A percentile compares a stretch with the other conserved stretches of the same genome.
phyloP scores from a whole-genome alignment of 2,329 filamentous ascomycete genomes.

The Ophiostoma pallidulum region DNA sequence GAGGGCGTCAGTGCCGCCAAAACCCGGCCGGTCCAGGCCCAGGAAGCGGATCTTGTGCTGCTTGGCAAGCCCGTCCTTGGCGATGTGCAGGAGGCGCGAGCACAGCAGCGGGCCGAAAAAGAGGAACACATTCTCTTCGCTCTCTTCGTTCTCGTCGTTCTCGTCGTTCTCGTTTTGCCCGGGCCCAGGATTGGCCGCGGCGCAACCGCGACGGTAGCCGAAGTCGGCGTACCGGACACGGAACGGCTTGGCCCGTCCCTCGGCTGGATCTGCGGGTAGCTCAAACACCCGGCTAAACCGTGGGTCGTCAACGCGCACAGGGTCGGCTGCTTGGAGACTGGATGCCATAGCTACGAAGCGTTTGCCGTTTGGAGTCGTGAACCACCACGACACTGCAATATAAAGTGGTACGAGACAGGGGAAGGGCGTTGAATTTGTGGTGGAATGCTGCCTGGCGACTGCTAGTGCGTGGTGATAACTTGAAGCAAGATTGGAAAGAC shows the following conservation, averaged over 20 bases:
- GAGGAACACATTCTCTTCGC: conserved; percentile 23
- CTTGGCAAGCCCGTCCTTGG: conserved; percentile 26
- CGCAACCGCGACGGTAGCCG: conserved; percentile 25
- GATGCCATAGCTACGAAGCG: no score
- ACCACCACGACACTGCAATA: no score
- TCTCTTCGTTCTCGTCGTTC: no score
- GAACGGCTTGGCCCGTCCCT: conserved; percentile 13
- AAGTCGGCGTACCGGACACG: conserved; percentile 24
- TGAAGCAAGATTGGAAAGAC: no score
- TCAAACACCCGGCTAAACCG: conserved; percentile 21
- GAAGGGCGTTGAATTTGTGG: no score
- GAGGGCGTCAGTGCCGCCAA: conserved; percentile 26
- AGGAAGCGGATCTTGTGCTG: conserved; percentile 26
- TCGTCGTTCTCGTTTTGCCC: no score
- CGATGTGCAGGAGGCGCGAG: conserved; percentile 23
- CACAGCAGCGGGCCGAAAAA: conserved; percentile 23
- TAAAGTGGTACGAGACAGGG: no score
- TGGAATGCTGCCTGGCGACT: no score
- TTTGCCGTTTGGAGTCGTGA: no score
- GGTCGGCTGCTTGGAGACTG: no score
- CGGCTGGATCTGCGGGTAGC: conserved; percentile 17
- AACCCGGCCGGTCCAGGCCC: conserved; percentile 26
- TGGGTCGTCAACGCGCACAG: conserved; percentile 18
- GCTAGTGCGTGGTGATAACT: no score
- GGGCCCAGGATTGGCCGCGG: conserved; percentile 19